Conservation (phyloP, 371 early-diverging fungal species). For the Saksenaea vasiformis region DNA sequence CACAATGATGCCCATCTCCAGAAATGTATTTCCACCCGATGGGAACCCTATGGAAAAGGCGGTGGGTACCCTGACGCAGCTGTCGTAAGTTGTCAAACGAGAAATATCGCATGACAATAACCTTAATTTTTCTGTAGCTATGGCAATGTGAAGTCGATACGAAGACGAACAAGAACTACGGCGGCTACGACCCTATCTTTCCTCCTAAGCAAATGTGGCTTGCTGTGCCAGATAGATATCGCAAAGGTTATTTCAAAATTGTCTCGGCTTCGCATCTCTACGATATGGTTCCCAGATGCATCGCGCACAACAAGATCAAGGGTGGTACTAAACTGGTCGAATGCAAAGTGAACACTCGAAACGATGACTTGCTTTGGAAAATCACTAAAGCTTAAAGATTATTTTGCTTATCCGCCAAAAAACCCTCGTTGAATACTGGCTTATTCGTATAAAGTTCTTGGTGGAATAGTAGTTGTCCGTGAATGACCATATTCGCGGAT, state of each 20-base stretch:
- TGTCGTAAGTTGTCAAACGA: constrained; percentile 19
- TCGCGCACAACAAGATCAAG: constrained; percentile 18
- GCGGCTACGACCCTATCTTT: constrained; percentile 26
- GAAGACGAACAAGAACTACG: constrained; percentile 9
- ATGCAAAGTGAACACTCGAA: constrained; percentile 30
- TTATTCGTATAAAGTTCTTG: background rate
- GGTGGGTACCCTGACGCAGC: constrained; percentile 41
- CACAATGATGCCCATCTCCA: constrained; percentile 20
- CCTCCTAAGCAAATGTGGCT: constrained; percentile 38
- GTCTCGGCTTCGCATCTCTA: constrained; percentile 35
- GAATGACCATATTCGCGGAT: background rate
- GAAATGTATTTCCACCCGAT: constrained; percentile 40
- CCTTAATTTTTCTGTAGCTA: constrained; percentile 18
- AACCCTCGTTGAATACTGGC: background rate
- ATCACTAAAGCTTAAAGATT: constrained; percentile 10
- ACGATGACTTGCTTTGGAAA: constrained; percentile 27
- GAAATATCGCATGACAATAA: background rate
- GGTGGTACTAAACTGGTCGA: constrained; percentile 31
- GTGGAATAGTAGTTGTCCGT: background rate
- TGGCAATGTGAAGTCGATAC: constrained; percentile 43
- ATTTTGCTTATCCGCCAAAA: background rate
- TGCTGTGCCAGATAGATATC: constrained; percentile 23
- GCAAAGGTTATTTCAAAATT: constrained; percentile 26
- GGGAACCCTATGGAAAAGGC: constrained; percentile 20
- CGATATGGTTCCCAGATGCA: constrained; percentile 37